A percentile compares a stretch with the other conserved stretches of the same genome.
Conservation (phyloP, 331 rosid genomes). For the Spiraea crenata region DNA sequence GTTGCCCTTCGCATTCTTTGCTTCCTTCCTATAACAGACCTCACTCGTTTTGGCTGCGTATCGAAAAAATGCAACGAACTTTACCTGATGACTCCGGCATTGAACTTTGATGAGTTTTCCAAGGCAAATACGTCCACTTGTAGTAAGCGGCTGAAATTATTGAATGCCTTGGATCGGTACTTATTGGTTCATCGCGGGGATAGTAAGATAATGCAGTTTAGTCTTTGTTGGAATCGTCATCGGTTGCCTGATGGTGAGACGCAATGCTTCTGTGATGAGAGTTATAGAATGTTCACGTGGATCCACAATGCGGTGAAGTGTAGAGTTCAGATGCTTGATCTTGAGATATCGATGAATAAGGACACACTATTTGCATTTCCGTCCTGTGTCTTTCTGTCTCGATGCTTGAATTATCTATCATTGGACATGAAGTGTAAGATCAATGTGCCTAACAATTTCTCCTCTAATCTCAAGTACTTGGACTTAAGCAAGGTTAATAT, state of each 20-base stretch:
- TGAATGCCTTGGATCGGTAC: neutral
- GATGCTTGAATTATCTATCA: neutral
- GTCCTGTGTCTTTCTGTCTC: neutral
- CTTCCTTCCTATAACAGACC: neutral
- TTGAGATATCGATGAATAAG: neutral
- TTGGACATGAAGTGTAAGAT: neutral
- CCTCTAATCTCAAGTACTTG: neutral
- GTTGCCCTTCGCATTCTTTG: neutral
- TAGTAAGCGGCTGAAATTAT: neutral
- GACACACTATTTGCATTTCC: neutral
- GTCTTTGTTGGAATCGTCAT: neutral
- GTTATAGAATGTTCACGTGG: neutral
- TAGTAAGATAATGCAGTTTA: neutral
- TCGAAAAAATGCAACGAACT: neutral
- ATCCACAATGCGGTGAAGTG: constrained; percentile 7
- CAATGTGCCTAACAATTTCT: neutral
- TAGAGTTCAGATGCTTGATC: neutral
- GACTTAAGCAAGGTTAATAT: neutral
- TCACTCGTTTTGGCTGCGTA: neutral
- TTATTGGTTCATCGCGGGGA: neutral
- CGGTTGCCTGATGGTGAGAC: too few species aligned
- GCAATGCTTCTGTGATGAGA: neutral
- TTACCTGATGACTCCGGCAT: neutral
- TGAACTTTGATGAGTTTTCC: neutral
- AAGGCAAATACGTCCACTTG: too few species aligned